Evolutionary conservation across 208 protist species (phyloP).

Genomic region (Trypanosomatidae sp.): DNA sequence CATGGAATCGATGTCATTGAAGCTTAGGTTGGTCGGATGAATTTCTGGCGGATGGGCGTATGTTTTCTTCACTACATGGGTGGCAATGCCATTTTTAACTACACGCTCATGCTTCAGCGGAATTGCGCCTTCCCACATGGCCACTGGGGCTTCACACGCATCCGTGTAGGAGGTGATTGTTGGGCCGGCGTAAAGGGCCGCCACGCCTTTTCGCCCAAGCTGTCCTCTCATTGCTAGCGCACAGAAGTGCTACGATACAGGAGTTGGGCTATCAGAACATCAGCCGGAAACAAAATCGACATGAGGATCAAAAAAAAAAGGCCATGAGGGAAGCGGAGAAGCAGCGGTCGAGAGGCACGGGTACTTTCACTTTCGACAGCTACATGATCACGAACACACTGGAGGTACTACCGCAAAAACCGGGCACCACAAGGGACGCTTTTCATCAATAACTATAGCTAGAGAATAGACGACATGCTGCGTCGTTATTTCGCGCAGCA

Average conservation of each 20-base stretch:
- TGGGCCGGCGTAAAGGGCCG: constrained; percentile 57
- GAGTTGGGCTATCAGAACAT: not conserved
- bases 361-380: not conserved
- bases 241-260: not conserved
- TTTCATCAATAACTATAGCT: not conserved
- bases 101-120: constrained; percentile 70
- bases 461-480: not conserved
- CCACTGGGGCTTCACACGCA: constrained; percentile 84
- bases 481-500: not conserved
- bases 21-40: constrained; percentile 52
- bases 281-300: not conserved
- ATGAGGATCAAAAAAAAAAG: not conserved
- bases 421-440: not conserved
- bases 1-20: constrained; percentile 89
- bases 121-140: constrained; percentile 87
- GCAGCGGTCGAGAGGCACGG: not conserved
- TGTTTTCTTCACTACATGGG: constrained; percentile 63
- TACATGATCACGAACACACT: not conserved
- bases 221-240: constrained; percentile 41
- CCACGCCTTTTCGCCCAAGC: constrained; percentile 48
- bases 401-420: not conserved
- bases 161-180: constrained; percentile 77
- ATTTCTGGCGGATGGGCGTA: constrained; percentile 84
- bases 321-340: not conserved
- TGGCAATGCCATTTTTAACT: constrained; percentile 45